Conservation (phyloP, 768 basidiomycete genomes). For the Lyophyllum decastes region DNA sequence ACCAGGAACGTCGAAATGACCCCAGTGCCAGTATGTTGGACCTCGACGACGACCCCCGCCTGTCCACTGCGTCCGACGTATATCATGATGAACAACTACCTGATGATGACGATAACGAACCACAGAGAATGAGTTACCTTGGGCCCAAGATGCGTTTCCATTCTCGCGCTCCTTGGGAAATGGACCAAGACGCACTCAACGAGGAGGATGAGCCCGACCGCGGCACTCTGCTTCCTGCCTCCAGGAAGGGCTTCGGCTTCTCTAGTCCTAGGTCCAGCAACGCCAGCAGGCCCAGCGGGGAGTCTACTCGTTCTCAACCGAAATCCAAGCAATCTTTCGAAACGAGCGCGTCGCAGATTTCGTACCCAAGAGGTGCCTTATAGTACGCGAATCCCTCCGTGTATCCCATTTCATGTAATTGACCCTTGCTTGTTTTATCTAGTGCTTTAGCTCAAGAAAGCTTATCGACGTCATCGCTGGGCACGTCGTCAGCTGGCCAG, state of each 20-base stretch:
- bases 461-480: conserved; percentile 56
- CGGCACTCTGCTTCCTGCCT: conserved; percentile 24
- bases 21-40: conserved; percentile 56
- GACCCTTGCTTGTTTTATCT: not conserved
- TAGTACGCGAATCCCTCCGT: conserved; percentile 49
- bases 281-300: conserved; percentile 58
- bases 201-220: conserved; percentile 51
- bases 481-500: conserved; percentile 29
- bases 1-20: conserved; percentile 44
- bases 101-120: conserved; percentile 43
- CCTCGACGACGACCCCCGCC: conserved; percentile 53
- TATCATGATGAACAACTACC: conserved; percentile 36
- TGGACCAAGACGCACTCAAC: conserved; percentile 47
- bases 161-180: conserved; percentile 82
- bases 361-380: conserved; percentile 52
- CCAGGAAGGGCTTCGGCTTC: conserved; percentile 45
- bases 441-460: conserved; percentile 66
- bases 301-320: conserved; percentile 56
- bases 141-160: conserved; percentile 87
- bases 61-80: conserved; percentile 30
- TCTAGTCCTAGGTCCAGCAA: conserved; percentile 44
- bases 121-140: conserved; percentile 64
- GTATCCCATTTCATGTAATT: conserved; percentile 5
- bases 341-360: conserved; percentile 49
- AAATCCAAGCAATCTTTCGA: conserved; percentile 62